phyloP scores from a whole-genome alignment of 768 basidiomycete species.

The Pleurotus ostreatus region DNA sequence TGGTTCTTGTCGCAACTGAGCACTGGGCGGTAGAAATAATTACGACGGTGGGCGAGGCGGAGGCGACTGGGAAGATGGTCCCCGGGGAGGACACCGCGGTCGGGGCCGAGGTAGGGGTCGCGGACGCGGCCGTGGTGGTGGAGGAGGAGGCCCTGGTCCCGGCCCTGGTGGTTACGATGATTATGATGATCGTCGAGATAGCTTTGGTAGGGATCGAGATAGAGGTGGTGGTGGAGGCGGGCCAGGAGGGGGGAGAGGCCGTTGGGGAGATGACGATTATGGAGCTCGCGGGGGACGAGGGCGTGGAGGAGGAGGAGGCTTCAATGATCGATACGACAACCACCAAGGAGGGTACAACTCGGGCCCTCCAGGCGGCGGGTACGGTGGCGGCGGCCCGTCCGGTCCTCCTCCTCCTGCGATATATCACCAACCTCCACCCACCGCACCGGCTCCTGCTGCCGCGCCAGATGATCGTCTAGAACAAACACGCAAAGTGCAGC shows the following conservation, averaged over 20 bases:
- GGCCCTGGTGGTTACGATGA: constrained; percentile 35
- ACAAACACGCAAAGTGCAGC: constrained; percentile 84
- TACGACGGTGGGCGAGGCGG: constrained; percentile 38
- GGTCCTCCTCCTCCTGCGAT: constrained; percentile 11
- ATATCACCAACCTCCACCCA: constrained; percentile 23
- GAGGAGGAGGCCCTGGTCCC: constrained; percentile 36
- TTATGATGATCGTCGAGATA: constrained; percentile 44
- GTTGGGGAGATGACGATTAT: constrained; percentile 39
- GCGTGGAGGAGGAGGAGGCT: constrained; percentile 23
- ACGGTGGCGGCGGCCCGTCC: constrained; percentile 15
- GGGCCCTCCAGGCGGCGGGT: constrained; percentile 23
- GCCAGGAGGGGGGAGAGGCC: constrained; percentile 25
- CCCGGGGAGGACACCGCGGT: constrained; percentile 40
- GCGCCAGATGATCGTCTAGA: constrained; percentile 76
- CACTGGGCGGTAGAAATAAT: constrained; percentile 20
- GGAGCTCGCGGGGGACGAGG: constrained; percentile 24
- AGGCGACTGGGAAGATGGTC: constrained; percentile 48
- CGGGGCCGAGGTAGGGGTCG: constrained; percentile 35
- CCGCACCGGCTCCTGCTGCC: constrained; percentile 14
- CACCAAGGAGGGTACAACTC: constrained; percentile 26
- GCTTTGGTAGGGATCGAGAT: constrained; percentile 46
- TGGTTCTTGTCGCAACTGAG: constrained; percentile 8
- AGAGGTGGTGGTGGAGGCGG: constrained; percentile 25
- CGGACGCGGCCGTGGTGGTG: constrained; percentile 36
- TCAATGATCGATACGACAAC: constrained; percentile 41